These are phyloP conservation scores for Ophiostoma sp. DNA, from an alignment of 2,329 filamentous ascomycete species.

Conservation along the genomic window DNA sequence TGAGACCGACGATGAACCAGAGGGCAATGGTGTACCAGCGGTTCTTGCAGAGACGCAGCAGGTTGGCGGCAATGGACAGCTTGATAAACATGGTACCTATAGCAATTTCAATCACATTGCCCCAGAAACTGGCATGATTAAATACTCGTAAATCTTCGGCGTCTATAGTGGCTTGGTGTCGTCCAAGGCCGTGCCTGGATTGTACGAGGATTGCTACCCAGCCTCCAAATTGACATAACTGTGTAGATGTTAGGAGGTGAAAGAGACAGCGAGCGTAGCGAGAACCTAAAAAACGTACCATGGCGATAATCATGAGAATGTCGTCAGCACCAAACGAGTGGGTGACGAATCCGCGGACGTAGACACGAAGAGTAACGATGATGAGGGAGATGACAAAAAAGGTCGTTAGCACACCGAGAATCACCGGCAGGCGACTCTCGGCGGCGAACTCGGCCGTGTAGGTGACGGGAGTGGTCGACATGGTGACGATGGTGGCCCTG, in stretches of 20 bases:
- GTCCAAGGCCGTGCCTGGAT: constrained; percentile 48
- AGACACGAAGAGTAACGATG: constrained; percentile 18
- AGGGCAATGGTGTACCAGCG: constrained; percentile 34
- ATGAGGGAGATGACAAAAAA: constrained; percentile 17
- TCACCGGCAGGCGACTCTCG: constrained; percentile 34
- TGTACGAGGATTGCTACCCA: constrained; percentile 44
- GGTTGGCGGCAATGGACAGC: constrained; percentile 31
- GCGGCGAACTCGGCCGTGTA: constrained; percentile 30
- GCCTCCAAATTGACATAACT: constrained; percentile 37
- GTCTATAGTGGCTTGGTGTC: constrained; percentile 43
- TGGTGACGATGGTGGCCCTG: background rate
- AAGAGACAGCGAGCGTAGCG: background rate
- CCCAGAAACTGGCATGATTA: constrained; percentile 46
- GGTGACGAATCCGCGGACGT: constrained; percentile 10
- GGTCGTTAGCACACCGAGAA: constrained; percentile 30
- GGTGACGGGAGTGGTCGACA: constrained; percentile 2
- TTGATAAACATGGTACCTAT: constrained; percentile 30
- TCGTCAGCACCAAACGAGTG: constrained; percentile 19
- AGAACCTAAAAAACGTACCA: background rate
- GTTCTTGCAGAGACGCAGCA: constrained; percentile 31
- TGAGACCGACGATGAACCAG: constrained; percentile 33
- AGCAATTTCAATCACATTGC: constrained; percentile 47
- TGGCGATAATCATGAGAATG: constrained; percentile 16
- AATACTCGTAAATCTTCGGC: constrained; percentile 39
- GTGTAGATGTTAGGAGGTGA: background rate